Evolutionary conservation across 306 rosid genomes (phyloP), one percentile per base, ranked within the genome.

Genomic region (Casuarina equisetifolia): DNA sequence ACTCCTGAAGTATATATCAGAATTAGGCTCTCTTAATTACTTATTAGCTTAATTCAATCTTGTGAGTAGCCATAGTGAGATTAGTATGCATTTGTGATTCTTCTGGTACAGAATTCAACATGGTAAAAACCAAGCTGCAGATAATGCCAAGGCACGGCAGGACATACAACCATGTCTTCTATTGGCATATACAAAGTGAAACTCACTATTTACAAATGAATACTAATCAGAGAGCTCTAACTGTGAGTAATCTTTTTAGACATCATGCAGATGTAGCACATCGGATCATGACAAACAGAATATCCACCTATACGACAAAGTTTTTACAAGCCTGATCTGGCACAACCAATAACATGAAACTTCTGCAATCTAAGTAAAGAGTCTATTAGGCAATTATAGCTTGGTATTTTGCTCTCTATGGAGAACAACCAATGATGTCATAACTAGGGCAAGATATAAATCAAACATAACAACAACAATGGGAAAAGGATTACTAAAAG

Each of bases 381-480:
- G 4, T 19, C 63, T 4, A 25, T 25, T 25, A 25, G 32, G 32
- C 32, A 25, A 25, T 25, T 25, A 25, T 25, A 25, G 32, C 32
- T 25, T 25, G 32, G 32, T 25, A 25, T 25, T 25, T 25, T 25
- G 32, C 32, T 19, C 63, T 4, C 32, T 25, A 25, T 25, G 32
- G 32, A 25, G 32, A 1, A 25, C 32, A 25, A 25, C 32, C 32
- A 25, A 25, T 25, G 32, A 25, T 25, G 32, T 25, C 32, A 25
- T 25, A 25, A 25, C 32, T 25, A 25, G 32, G 32, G 32, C 32
- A 25, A 25, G 2, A 70, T 52, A 77, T 42, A 50, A 83, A 81
- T 54, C 74, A 76, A 80, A 39, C 42, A 75, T 66, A 78, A 78
- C 76, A 72, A 43, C 16, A 61, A 20, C n/a, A 79, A 77, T 71